These are phyloP conservation scores for Solanum sejunctum DNA, from an alignment of 257 asterid genomes.

Conservation along the genomic window DNA sequence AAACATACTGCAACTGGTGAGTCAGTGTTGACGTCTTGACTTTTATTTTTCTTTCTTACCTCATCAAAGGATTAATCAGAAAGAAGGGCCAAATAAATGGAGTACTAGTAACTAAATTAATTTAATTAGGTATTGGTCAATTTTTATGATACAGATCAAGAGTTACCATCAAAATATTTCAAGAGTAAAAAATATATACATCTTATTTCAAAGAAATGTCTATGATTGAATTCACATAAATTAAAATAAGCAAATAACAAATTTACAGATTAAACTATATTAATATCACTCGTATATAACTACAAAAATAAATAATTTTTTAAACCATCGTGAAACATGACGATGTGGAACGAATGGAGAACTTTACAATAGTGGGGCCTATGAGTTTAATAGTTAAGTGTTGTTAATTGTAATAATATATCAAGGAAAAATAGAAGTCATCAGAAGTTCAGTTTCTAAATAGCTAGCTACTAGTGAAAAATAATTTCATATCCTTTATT, in stretches of 20 bases:
- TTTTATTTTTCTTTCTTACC: neutral
- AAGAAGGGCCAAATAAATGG: neutral
- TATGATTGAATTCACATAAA: neutral
- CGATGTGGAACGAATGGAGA: neutral
- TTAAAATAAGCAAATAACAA: neutral
- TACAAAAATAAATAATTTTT: neutral
- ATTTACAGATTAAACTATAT: neutral
- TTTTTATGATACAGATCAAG: neutral
- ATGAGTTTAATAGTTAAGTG: neutral
- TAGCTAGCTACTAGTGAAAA: neutral
- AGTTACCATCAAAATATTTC: too few relatives aligned
- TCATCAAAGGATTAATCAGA: neutral
- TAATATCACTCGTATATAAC: neutral
- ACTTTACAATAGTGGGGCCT: neutral
- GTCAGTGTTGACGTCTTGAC: neutral
- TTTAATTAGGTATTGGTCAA: neutral
- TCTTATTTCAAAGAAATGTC: too few relatives aligned
- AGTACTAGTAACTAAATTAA: neutral
- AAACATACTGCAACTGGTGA: neutral
- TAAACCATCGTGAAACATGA: neutral
- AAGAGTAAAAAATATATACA: too few relatives aligned
- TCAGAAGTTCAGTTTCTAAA: neutral
- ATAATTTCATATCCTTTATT: neutral
- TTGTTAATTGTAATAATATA: neutral
- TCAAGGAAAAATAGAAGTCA: neutral